phyloP scores from a whole-genome alignment of 495 filamentous ascomycete species.

The Aspergillus leporis region DNA sequence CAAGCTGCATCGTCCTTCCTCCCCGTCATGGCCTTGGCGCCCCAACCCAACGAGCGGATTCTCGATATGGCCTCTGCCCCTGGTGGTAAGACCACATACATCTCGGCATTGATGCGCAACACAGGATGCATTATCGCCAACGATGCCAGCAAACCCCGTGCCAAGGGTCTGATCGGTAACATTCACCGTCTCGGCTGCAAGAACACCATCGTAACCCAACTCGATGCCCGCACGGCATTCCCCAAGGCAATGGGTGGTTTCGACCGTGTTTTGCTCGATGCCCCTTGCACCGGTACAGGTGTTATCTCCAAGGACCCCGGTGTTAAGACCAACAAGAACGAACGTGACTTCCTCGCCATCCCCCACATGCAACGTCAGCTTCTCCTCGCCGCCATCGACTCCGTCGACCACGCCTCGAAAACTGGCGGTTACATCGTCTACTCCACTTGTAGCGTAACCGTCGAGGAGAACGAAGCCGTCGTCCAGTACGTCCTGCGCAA shows the following conservation, averaged over 20 bases:
- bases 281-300: slow-evolving; percentile 78
- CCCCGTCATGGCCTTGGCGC: slow-evolving; percentile 94
- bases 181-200: slow-evolving; percentile 91
- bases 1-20: slow-evolving; percentile 97
- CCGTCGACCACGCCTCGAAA: slow-evolving; percentile 78
- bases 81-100: slow-evolving; percentile 96
- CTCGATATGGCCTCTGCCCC: slow-evolving; percentile 97
- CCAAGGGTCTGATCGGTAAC: slow-evolving; percentile 97
- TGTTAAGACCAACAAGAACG: slow-evolving; percentile 96
- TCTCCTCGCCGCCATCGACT: slow-evolving; percentile 90
- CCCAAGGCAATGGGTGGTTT: slow-evolving; percentile 94
- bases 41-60: slow-evolving; percentile 87
- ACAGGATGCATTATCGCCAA: slow-evolving; percentile 96
- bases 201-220: slow-evolving; percentile 92
- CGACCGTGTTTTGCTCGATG: slow-evolving; percentile 79
- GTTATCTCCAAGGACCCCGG: slow-evolving; percentile 95
- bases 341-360: slow-evolving; percentile 86
- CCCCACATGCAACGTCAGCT: slow-evolving; percentile 95
- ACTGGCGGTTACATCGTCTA: slow-evolving; percentile 95
- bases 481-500: slow-evolving; percentile 89
- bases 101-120: slow-evolving; percentile 97
- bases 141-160: slow-evolving; percentile 87
- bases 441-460: slow-evolving; percentile 87
- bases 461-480: slow-evolving; percentile 92
- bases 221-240: slow-evolving; percentile 84